These are phyloP conservation scores for Psilocybe tampanensis DNA, from an alignment of 768 basidiomycete genomes.

Conservation along the genomic window DNA sequence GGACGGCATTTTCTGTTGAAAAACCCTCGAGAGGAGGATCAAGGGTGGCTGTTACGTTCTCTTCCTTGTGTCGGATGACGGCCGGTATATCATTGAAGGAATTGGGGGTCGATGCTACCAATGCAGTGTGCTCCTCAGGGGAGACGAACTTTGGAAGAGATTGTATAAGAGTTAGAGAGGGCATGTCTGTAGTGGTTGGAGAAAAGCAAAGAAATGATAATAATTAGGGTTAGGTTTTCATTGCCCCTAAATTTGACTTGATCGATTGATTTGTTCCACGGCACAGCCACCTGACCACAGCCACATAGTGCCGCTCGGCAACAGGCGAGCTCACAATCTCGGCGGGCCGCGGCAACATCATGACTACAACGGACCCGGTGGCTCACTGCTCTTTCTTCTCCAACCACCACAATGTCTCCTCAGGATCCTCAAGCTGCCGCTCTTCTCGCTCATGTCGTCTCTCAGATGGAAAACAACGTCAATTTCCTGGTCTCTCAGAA, in stretches of 20 bases:
- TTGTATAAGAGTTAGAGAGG: constrained; percentile 38
- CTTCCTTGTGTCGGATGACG: constrained; percentile 73
- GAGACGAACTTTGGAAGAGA: constrained; percentile 40
- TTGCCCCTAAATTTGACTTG: too few species aligned
- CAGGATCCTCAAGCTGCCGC: constrained; percentile 41
- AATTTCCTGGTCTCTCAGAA: constrained; percentile 59
- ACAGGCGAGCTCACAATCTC: too few species aligned
- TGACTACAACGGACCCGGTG: neutral
- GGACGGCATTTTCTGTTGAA: constrained; percentile 45
- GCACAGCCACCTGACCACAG: neutral
- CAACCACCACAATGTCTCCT: constrained; percentile 29
- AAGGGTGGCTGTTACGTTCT: constrained; percentile 66
- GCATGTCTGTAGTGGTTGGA: constrained; percentile 28
- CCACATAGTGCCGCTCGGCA: neutral
- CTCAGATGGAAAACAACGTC: constrained; percentile 58
- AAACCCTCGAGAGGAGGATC: constrained; percentile 72
- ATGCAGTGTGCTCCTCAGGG: constrained; percentile 64
- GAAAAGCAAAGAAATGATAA: neutral
- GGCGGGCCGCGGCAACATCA: too few species aligned
- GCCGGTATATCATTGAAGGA: constrained; percentile 89
- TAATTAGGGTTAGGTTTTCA: constrained; percentile 15
- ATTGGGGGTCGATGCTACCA: constrained; percentile 79
- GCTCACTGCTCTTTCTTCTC: constrained; percentile 2
- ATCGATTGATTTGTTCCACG: neutral
- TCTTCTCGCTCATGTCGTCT: constrained; percentile 59